A percentile compares a stretch with the other conserved stretches of the same genome.
phyloP scores from a whole-genome alignment of 805 yeast genomes.

The Clavispora asparagi region DNA sequence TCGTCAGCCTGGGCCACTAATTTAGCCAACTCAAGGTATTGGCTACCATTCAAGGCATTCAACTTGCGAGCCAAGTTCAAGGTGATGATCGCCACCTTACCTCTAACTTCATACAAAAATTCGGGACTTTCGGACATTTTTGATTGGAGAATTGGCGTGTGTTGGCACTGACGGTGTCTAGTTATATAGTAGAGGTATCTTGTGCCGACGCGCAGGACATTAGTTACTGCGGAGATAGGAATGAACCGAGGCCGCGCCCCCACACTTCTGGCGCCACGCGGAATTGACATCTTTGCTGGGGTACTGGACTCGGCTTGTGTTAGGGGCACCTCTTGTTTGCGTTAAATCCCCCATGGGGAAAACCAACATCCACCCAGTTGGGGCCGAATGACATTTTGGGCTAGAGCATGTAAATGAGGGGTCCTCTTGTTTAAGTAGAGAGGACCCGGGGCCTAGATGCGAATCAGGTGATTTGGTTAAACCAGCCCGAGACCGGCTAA shows the following conservation, averaged over 20 bases:
- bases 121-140: conserved; percentile 19
- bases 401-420: no score
- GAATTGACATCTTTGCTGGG: no score
- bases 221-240: not conserved
- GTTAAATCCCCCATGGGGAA: no score
- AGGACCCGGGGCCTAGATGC: no score
- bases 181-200: not conserved
- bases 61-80: conserved; percentile 55
- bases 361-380: no score
- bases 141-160: not conserved
- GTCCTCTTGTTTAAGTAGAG: no score
- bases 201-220: not conserved
- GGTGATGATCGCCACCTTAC: conserved; percentile 55
- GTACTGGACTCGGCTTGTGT: no score
- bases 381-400: no score
- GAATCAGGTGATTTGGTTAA: no score
- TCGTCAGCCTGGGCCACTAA: conserved; percentile 57
- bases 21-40: conserved; percentile 57
- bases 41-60: conserved; percentile 65
- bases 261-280: not conserved
- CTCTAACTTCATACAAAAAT: conserved; percentile 39
- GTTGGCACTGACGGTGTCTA: not conserved
- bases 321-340: no score
- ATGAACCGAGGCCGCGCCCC: not conserved
- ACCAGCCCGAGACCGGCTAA: no score